Conservation (phyloP, 1,284 basidiomycete genomes). For the Caloboletus inedulis region DNA sequence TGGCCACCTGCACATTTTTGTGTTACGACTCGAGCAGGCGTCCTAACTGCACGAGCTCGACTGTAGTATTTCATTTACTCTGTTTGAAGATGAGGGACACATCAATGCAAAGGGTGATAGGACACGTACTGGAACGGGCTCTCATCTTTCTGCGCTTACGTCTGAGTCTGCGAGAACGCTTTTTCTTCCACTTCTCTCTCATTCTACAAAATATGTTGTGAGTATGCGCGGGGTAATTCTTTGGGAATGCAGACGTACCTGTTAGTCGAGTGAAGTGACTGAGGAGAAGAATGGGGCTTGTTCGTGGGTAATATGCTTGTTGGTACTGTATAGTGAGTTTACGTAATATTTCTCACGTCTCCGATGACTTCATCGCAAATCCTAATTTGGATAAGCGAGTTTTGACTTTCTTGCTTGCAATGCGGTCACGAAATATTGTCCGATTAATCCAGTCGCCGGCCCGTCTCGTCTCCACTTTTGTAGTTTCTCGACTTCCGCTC, state of each 20-base stretch:
- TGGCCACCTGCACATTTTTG: conserved; percentile 13
- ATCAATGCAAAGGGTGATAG: background rate
- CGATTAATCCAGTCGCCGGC: background rate
- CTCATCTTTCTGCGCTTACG: conserved; percentile 91
- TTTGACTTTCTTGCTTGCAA: background rate
- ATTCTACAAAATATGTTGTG: conserved; percentile 42
- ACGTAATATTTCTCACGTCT: conserved; percentile 26
- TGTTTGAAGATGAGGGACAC: conserved; percentile 18
- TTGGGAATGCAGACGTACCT: conserved; percentile 29
- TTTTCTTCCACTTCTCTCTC: conserved; percentile 94
- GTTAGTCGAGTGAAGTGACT: conserved; percentile 28
- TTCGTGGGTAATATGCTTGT: conserved; percentile 19
- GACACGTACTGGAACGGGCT: conserved; percentile 77
- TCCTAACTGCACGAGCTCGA: conserved; percentile 29
- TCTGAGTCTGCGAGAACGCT: conserved; percentile 82
- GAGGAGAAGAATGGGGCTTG: conserved; percentile 10
- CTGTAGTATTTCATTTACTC: conserved; percentile 28
- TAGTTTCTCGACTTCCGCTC: background rate
- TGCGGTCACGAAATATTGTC: conserved; percentile 13
- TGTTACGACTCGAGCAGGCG: conserved; percentile 15
- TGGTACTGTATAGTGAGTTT: conserved; percentile 38
- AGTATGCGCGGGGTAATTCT: background rate
- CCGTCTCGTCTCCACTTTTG: background rate
- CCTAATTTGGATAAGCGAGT: background rate
- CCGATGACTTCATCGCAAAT: conserved; percentile 5